phyloP scores from a whole-genome alignment of 164 flowering plant genomes.

The Aristolochia californica region DNA sequence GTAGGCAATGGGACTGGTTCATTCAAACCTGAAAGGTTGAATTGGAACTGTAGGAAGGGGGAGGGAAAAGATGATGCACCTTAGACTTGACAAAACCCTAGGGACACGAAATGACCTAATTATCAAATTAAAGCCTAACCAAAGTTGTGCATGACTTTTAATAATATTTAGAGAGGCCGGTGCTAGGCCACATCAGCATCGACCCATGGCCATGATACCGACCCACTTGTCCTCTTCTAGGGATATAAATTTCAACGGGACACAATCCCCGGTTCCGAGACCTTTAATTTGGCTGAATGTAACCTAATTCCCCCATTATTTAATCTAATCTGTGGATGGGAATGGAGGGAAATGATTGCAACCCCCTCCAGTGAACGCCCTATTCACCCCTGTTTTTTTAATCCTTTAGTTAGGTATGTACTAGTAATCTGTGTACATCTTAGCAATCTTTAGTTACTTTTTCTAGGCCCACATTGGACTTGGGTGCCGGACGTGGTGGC shows the following conservation, averaged over 20 bases:
- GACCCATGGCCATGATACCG: constrained; percentile 1
- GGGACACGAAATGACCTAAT: constrained; percentile 6
- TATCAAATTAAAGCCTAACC: constrained; percentile 5
- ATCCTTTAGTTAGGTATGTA: background rate
- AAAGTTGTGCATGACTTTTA: constrained; percentile 8
- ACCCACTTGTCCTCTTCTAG: constrained; percentile 2
- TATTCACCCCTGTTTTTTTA: too few relatives aligned
- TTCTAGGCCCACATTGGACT: background rate
- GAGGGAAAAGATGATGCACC: background rate
- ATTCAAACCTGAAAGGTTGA: background rate
- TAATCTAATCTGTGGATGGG: constrained; percentile 2
- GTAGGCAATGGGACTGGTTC: background rate
- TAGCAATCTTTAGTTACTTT: too few relatives aligned
- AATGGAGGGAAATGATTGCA: constrained; percentile 1
- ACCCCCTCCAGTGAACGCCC: too few relatives aligned
- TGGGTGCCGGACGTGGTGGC: too few relatives aligned
- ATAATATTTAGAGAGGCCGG: background rate
- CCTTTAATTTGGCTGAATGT: constrained; percentile 5
- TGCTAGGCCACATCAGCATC: constrained; percentile 5
- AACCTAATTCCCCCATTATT: constrained; percentile 3
- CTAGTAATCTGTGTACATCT: background rate
- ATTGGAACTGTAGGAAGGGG: background rate
- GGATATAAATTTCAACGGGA: background rate
- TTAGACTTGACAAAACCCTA: background rate
- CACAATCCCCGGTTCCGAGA: background rate